phyloP scores from a whole-genome alignment of 2,329 filamentous ascomycete species.

The Fusarium sp. region DNA sequence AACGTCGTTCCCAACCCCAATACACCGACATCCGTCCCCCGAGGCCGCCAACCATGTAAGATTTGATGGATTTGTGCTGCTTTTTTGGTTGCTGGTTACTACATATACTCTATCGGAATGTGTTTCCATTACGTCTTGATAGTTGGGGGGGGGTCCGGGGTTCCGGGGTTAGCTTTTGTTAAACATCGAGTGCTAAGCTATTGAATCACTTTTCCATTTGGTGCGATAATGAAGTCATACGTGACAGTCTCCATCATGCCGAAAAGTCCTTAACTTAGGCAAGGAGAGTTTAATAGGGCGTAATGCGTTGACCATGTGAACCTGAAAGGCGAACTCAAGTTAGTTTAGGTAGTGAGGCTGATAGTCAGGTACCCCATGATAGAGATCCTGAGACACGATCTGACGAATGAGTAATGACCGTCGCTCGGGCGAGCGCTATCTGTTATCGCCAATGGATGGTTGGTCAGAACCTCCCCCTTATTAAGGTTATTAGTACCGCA shows the following conservation, averaged over 20 bases:
- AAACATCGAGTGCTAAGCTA: neutral
- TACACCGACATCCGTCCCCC: neutral
- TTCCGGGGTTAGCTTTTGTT: neutral
- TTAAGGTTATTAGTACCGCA: neutral
- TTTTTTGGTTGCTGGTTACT: neutral
- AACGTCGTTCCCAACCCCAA: neutral
- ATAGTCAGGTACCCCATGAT: neutral
- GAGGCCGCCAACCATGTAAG: neutral
- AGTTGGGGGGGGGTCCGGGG: neutral
- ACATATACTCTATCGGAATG: neutral
- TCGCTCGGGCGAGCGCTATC: neutral
- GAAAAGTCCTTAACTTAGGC: too few species aligned
- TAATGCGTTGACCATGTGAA: too few species aligned
- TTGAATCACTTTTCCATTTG: neutral
- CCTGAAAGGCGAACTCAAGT: too few species aligned
- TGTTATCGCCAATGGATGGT: neutral
- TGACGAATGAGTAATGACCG: neutral
- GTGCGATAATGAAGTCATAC: neutral
- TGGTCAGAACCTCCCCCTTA: neutral
- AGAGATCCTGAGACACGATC: neutral
- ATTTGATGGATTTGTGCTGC: neutral
- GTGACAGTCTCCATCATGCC: neutral
- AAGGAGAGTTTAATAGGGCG: too few species aligned
- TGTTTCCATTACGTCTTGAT: neutral
- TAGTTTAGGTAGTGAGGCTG: too few species aligned